These are phyloP conservation scores for Guyanaporus albipodus DNA, from an alignment of 768 basidiomycete species.

Conservation along the genomic window DNA sequence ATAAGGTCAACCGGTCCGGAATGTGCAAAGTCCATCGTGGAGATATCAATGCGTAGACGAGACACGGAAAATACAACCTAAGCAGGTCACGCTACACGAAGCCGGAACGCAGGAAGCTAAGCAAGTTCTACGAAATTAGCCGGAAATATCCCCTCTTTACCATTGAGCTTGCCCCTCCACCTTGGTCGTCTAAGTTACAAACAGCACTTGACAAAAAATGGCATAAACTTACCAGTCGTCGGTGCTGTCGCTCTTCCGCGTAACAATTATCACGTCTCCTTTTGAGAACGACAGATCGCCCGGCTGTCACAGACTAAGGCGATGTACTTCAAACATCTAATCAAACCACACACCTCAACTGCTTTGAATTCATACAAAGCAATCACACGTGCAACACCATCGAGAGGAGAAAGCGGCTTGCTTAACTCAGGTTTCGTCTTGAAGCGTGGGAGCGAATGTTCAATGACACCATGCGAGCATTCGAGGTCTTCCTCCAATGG, in stretches of 20 bases:
- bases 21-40: background rate
- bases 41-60: constrained; percentile 1
- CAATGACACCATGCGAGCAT: constrained; percentile 4
- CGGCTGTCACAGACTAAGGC: constrained; percentile 36
- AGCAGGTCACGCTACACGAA: constrained; percentile 1
- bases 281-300: constrained; percentile 76
- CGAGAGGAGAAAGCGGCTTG: constrained; percentile 45
- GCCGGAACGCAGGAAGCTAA: constrained; percentile 13
- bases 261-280: constrained; percentile 69
- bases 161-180: constrained; percentile 73
- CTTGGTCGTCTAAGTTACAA: constrained; percentile 31
- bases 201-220: background rate
- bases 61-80: constrained; percentile 2
- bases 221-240: constrained; percentile 62
- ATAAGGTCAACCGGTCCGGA: no score
- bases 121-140: constrained; percentile 80
- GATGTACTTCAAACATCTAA: background rate
- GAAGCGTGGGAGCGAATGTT: constrained; percentile 32
- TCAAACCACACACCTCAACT: constrained; percentile 49
- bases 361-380: constrained; percentile 73
- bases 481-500: constrained; percentile 21
- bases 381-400: constrained; percentile 68
- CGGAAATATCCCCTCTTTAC: constrained; percentile 67
- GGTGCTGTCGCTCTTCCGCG: constrained; percentile 62
- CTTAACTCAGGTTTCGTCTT: constrained; percentile 48